A percentile compares a stretch with the other conserved stretches of the same genome.
Evolutionary conservation across 1,284 basidiomycete genomes (phyloP).

Genomic region (Ceratobasidium sp.): DNA sequence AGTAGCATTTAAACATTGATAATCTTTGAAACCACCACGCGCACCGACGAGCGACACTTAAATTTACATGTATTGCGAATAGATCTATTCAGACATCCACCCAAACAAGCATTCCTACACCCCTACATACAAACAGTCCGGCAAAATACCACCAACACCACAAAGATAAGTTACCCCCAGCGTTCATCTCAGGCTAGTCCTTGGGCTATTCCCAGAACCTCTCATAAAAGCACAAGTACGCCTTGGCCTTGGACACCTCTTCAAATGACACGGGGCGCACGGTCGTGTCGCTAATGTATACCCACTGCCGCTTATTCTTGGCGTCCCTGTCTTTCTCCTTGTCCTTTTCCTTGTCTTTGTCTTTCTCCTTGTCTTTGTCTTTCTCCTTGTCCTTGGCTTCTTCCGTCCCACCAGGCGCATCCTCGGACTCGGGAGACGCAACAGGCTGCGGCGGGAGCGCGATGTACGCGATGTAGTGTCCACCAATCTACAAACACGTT

Average conservation of each 20-base stretch:
- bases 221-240: constrained; percentile 91
- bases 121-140: neutral
- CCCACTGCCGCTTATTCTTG: constrained; percentile 71
- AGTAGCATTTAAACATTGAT: too few species aligned
- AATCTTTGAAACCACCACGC: neutral
- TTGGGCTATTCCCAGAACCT: constrained; percentile 53
- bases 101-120: neutral
- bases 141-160: neutral
- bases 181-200: neutral
- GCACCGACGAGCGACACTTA: neutral
- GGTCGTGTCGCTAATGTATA: constrained; percentile 84
- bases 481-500: constrained; percentile 63
- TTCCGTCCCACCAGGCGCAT: constrained; percentile 11
- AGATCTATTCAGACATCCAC: constrained; percentile 5
- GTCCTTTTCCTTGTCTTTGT: constrained; percentile 44
- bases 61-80: neutral
- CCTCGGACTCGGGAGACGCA: constrained; percentile 38
- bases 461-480: constrained; percentile 84
- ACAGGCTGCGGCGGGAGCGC: constrained; percentile 58
- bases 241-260: constrained; percentile 87
- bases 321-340: constrained; percentile 39
- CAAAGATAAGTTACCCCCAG: constrained; percentile 17
- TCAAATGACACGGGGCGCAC: constrained; percentile 81
- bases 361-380: neutral
- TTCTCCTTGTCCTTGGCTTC: constrained; percentile 31